These are phyloP conservation scores for Botryotinia convoluta DNA, from an alignment of 2,329 filamentous ascomycete species.

Conservation along the genomic window DNA sequence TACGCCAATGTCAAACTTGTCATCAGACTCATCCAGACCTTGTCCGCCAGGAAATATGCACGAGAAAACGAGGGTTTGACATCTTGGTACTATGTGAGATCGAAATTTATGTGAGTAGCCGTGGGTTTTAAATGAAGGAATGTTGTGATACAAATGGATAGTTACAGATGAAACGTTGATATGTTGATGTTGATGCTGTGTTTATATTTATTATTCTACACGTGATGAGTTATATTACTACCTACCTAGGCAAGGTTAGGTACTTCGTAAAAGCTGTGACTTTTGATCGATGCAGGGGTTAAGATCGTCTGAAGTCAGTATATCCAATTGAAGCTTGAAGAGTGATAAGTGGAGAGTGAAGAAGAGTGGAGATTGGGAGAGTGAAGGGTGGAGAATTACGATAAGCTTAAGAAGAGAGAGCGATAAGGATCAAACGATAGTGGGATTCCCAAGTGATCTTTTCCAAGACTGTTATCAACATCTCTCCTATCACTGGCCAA, in stretches of 20 bases:
- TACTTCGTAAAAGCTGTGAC: neutral
- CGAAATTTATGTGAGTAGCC: neutral
- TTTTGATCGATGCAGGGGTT: neutral
- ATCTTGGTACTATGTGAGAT: conserved; percentile 2
- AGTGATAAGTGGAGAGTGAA: neutral
- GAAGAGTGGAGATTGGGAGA: neutral
- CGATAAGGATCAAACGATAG: neutral
- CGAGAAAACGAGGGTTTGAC: conserved; percentile 18
- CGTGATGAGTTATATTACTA: neutral
- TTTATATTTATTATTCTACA: neutral
- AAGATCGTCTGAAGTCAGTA: neutral
- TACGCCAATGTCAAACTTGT: conserved; percentile 1
- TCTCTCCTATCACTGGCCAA: neutral
- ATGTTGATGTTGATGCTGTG: neutral
- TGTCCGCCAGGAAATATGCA: conserved; percentile 10
- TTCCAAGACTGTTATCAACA: neutral
- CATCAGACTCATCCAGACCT: neutral
- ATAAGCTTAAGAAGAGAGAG: neutral
- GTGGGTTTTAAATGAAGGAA: neutral
- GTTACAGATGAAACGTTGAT: conserved; percentile 8
- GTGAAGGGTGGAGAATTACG: neutral
- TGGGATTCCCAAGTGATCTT: neutral
- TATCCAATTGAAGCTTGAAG: neutral
- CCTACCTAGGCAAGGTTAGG: too few species aligned
- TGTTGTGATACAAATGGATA: neutral